A percentile compares a stretch with the other conserved stretches of the same genome.
Evolutionary conservation across 1,284 basidiomycete genomes (phyloP).

Genomic region (Coriolopsis trogii): DNA sequence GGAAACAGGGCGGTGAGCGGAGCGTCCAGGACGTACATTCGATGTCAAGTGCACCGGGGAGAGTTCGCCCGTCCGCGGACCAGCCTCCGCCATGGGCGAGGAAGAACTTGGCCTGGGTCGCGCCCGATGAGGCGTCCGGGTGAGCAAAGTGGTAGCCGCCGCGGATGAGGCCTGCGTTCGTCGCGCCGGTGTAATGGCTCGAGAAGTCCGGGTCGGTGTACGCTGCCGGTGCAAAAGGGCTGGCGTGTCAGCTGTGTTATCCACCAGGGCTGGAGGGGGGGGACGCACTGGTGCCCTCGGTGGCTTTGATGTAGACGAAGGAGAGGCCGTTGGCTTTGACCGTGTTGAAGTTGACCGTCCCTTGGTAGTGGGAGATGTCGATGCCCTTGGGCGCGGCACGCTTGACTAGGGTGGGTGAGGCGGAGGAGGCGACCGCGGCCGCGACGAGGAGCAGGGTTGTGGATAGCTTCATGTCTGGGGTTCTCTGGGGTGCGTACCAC

Average conservation of each 20-base stretch:
- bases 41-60: conserved; percentile 68
- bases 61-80: conserved; percentile 60
- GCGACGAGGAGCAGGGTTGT: conserved; percentile 7
- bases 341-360: conserved; percentile 53
- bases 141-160: conserved; percentile 67
- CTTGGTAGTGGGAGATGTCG: conserved; percentile 61
- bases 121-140: conserved; percentile 54
- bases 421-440: conserved; percentile 4
- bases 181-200: conserved; percentile 55
- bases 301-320: conserved; percentile 74
- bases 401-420: conserved; percentile 27
- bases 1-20: too few relatives aligned
- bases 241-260: too few relatives aligned
- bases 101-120: conserved; percentile 63
- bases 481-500: background rate
- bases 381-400: conserved; percentile 50
- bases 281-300: conserved; percentile 60
- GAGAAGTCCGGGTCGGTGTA: conserved; percentile 47
- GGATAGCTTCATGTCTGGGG: conserved; percentile 14
- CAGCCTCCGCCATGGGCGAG: conserved; percentile 64
- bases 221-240: conserved; percentile 26
- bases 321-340: conserved; percentile 58
- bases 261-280: background rate
- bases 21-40: conserved; percentile 52
- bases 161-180: conserved; percentile 56